phyloP scores from a whole-genome alignment of 352 stramenopile genomes.

The Sclerospora graminicola region DNA sequence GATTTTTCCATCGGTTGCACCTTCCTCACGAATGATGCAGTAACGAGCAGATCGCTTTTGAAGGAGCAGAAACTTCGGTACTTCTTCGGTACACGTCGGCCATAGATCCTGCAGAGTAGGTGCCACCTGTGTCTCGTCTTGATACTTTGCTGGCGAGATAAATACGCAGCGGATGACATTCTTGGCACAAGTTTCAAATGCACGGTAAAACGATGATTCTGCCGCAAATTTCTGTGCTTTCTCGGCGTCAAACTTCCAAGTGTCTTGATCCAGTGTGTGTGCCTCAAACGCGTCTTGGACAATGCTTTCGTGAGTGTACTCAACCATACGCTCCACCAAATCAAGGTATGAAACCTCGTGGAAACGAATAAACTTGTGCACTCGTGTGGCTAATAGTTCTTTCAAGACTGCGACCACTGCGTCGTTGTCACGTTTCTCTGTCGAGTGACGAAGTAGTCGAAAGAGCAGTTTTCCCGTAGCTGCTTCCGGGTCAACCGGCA shows the following conservation, averaged over 20 bases:
- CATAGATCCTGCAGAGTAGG: conserved; percentile 31
- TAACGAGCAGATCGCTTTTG: conserved; percentile 50
- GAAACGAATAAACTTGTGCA: too few species aligned
- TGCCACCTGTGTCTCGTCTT: neutral
- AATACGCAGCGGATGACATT: conserved; percentile 29
- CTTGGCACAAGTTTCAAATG: conserved; percentile 20
- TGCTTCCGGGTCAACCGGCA: too few species aligned
- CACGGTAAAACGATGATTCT: conserved; percentile 14
- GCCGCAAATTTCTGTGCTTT: conserved; percentile 11
- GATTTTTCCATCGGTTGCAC: neutral
- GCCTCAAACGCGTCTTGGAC: conserved; percentile 29
- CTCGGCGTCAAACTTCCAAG: conserved; percentile 22
- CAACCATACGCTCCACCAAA: conserved; percentile 37
- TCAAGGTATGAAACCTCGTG: conserved; percentile 29
- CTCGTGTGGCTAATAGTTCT: too few species aligned
- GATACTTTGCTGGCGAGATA: conserved; percentile 2
- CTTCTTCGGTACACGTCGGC: conserved; percentile 26
- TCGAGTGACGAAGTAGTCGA: too few species aligned
- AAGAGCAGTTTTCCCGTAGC: too few species aligned
- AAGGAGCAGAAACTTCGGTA: conserved; percentile 47
- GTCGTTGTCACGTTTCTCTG: too few species aligned
- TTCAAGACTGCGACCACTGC: too few species aligned
- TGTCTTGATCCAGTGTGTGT: conserved; percentile 25
- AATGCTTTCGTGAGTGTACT: conserved; percentile 15
- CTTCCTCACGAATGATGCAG: conserved; percentile 16